Percentiles rank a stretch among this genome's conserved stretches.
Evolutionary conservation across 441 rosid species (phyloP).

Genomic region (Rhodomyrtus psidioides): DNA sequence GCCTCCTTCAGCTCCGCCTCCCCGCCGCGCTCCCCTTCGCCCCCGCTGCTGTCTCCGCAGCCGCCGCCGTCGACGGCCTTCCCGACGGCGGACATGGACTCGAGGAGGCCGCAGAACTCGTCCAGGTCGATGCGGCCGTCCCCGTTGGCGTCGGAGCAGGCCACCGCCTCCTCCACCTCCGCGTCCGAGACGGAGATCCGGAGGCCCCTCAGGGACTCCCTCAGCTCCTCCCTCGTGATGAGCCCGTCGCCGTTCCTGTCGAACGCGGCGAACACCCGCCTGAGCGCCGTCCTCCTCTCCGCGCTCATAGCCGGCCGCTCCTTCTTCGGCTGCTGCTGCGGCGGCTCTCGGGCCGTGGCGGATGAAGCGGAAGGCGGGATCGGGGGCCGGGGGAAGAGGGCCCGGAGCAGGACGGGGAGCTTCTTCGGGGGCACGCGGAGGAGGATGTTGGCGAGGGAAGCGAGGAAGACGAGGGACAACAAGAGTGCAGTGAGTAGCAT

Average conservation of each 20-base stretch:
- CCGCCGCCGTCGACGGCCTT: neutral
- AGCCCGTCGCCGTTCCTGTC: constrained; percentile 2
- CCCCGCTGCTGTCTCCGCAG: neutral
- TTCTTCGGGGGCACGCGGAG: neutral
- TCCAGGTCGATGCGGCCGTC: neutral
- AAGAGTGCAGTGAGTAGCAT: neutral
- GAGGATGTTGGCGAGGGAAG: neutral
- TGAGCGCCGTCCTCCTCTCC: neutral
- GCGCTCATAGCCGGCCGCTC: neutral
- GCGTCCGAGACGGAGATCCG: neutral
- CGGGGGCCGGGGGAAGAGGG: neutral
- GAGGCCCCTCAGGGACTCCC: neutral
- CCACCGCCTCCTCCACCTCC: neutral
- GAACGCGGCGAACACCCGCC: neutral
- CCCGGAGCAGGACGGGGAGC: neutral
- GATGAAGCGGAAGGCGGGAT: neutral
- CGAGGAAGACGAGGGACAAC: neutral
- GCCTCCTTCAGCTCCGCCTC: constrained; percentile 7
- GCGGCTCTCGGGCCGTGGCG: too few relatives aligned
- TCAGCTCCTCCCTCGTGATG: constrained; percentile 5
- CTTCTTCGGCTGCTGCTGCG: neutral
- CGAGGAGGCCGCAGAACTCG: constrained; percentile 1
- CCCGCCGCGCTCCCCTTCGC: neutral
- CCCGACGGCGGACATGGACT: neutral
- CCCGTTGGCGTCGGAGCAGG: neutral